Evolutionary conservation across 371 early-diverging fungal species (phyloP).

Genomic region (Apophysomyces elegans): DNA sequence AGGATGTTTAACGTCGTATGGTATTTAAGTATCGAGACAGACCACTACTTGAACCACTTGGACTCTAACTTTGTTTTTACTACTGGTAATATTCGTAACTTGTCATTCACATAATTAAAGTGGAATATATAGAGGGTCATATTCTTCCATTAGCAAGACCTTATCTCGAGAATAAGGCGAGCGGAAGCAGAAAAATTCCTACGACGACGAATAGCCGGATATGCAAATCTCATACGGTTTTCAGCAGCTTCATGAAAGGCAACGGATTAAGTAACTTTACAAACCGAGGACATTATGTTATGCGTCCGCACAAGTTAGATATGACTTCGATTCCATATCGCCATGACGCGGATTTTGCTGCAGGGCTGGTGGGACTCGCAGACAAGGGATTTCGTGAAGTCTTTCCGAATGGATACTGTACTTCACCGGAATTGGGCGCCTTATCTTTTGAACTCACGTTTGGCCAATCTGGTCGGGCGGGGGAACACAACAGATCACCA

Average conservation of each 20-base stretch:
- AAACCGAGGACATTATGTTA: conserved; percentile 14
- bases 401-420: conserved; percentile 30
- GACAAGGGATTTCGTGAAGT: conserved; percentile 7
- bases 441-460: conserved; percentile 35
- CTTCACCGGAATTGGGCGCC: conserved; percentile 18
- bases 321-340: conserved; percentile 33
- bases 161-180: conserved; percentile 13
- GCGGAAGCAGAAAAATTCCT: background rate
- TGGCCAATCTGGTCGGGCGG: conserved; percentile 19
- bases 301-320: conserved; percentile 28
- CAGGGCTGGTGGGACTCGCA: conserved; percentile 30
- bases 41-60: conserved; percentile 60
- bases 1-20: conserved; percentile 13
- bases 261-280: background rate
- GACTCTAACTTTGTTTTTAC: conserved; percentile 88
- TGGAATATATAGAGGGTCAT: conserved; percentile 71
- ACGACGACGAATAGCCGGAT: background rate
- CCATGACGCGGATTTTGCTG: conserved; percentile 39
- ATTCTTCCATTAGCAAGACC: conserved; percentile 50
- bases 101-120: background rate
- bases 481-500: conserved; percentile 18
- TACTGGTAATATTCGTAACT: conserved; percentile 53
- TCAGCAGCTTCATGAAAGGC: conserved; percentile 14
- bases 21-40: conserved; percentile 30
- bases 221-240: background rate